Percentiles rank a stretch among this genome's conserved stretches.
These are phyloP conservation scores for Debaryomycetaceae sp. DNA, from an alignment of 1,139 yeast species.

Conservation along the genomic window DNA sequence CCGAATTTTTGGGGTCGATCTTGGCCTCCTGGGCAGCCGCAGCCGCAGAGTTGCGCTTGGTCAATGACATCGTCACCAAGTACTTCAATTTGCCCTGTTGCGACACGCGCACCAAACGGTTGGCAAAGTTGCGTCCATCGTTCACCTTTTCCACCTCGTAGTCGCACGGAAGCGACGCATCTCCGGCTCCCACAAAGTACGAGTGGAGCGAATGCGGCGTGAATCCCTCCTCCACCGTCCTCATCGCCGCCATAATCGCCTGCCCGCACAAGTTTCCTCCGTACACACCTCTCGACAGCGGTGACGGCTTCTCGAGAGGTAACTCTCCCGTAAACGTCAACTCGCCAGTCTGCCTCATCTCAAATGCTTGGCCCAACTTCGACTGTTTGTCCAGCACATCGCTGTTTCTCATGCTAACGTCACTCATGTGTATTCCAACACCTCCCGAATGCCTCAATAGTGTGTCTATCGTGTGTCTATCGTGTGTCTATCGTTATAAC, in stretches of 20 bases:
- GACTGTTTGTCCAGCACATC: slow-evolving; percentile 6
- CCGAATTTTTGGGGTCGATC: slow-evolving; percentile 12
- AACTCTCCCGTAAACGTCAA: slow-evolving; percentile 22
- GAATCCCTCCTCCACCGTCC: slow-evolving; percentile 27
- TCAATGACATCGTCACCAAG: slow-evolving; percentile 32
- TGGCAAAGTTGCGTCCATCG: slow-evolving; percentile 33
- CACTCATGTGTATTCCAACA: neutral
- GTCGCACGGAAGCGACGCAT: slow-evolving; percentile 25
- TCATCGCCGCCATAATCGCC: slow-evolving; percentile 35
- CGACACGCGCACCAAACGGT: slow-evolving; percentile 25
- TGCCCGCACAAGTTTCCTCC: slow-evolving; percentile 45
- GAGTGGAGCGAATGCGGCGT: slow-evolving; percentile 44
- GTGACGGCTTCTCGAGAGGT: slow-evolving; percentile 33
- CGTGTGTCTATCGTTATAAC: no score
- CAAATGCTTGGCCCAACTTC: slow-evolving; percentile 13
- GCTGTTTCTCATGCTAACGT: neutral
- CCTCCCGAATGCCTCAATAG: neutral
- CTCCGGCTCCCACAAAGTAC: slow-evolving; percentile 36
- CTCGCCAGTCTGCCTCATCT: slow-evolving; percentile 19
- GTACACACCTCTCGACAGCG: slow-evolving; percentile 33
- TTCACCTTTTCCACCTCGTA: slow-evolving; percentile 29
- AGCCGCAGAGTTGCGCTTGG: slow-evolving; percentile 24
- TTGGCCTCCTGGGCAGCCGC: slow-evolving; percentile 13
- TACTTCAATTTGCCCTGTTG: slow-evolving; percentile 30
- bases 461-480: no score